Evolutionary conservation across 2,329 filamentous ascomycete genomes (phyloP), one percentile per base, ranked within the genome.

Genomic region (Diaporthe sp.): DNA sequence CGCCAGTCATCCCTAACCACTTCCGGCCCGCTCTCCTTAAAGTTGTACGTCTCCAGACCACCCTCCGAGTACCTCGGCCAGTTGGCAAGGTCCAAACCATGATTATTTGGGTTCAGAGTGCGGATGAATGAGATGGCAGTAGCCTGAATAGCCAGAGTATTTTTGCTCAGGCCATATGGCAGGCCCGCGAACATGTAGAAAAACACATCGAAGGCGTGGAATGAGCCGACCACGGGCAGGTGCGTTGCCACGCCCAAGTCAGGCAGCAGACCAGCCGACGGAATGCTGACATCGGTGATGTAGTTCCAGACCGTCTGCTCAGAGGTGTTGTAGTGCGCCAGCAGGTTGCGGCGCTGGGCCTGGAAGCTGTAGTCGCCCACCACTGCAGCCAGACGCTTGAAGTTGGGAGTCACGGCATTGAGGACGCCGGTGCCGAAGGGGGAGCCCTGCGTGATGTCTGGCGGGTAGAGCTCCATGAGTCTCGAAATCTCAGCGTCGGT

Each of bases 311-410:
- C 59, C 7, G 59, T 15, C 39, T 63, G 59, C 39, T 63, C 59
- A 0, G 59, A 63, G 17, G 59, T 32, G 25, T 63, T 47, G 59
- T 63, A 63, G 27, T 63, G 39, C 9, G 59, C 59, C 9, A 63
- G 27, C 15, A 32, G 15, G 27, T 47, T 63, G 39, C 59, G 59
- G 17, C 59, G 59, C 39, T 63, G 59, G 25, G 59, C 39, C 39
- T 63, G 59, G 27, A 63, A 63, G 59, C 59, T 63, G 59, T n/a
- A 63, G 59, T 63, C 59, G 59, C 59, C 59, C 2, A 63, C 59
- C 25, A 63, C 59, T 0, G 59, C 59, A 5, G 59, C 59, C 39
- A 63, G 59, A 17, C 59, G 59, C 39, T 63, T 63, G 27, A 32
- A 63, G n/a, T 63, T 63, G 27, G 59, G 59, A 19, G 59, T 63